phyloP scores from a whole-genome alignment of 169 alveolate species.

The Cryptosporidium sp. region DNA sequence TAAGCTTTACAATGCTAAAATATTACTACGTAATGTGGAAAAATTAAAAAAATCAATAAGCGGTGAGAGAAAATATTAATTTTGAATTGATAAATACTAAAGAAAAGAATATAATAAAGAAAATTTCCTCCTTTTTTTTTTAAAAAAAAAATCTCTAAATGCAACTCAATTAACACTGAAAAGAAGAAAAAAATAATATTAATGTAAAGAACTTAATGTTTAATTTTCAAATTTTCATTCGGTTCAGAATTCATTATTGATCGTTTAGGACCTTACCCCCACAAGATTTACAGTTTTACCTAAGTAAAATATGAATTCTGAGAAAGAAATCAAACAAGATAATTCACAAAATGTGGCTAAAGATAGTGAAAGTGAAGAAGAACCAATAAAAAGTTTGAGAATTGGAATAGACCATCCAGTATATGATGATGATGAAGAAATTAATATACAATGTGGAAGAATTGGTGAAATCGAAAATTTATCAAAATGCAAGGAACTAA shows the following conservation, averaged over 20 bases:
- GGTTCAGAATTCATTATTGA: background rate
- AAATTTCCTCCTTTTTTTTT: background rate
- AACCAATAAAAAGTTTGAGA: constrained; percentile 30
- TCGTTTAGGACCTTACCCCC: background rate
- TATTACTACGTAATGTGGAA: background rate
- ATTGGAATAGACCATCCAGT: constrained; percentile 78
- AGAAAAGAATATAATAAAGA: background rate
- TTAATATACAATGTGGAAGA: constrained; percentile 78
- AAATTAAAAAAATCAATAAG: background rate
- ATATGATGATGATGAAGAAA: constrained; percentile 73
- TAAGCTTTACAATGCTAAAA: background rate
- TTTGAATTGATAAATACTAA: no score
- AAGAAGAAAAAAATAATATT: background rate
- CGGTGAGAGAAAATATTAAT: background rate
- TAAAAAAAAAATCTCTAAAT: no score
- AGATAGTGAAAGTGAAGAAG: background rate
- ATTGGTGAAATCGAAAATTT: constrained; percentile 74
- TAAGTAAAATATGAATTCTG: background rate
- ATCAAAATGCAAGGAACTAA: constrained; percentile 48
- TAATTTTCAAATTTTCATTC: background rate
- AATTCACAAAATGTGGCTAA: background rate
- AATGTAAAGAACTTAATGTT: background rate
- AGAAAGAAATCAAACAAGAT: background rate
- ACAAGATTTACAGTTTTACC: background rate
- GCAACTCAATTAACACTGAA: background rate